phyloP scores from a whole-genome alignment of 768 basidiomycete species.

The Rhizopogon vesiculosus region DNA sequence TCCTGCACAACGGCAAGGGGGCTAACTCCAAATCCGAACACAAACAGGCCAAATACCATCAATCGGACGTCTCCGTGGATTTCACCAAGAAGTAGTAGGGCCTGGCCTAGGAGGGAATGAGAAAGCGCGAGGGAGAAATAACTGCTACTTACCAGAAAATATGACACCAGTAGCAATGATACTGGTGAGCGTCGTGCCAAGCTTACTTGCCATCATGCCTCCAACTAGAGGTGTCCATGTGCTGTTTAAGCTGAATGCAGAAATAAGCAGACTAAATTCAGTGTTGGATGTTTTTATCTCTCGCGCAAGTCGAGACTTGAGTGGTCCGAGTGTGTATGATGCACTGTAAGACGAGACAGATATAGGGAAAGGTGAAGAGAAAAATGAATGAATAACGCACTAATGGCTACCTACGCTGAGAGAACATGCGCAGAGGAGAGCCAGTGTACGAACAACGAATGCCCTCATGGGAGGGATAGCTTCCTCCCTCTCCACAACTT shows the following conservation, averaged over 20 bases:
- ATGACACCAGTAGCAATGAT: conserved; percentile 75
- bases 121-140: neutral
- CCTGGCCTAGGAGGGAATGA: conserved; percentile 43
- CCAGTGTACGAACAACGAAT: conserved; percentile 50
- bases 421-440: conserved; percentile 67
- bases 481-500: neutral
- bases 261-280: conserved; percentile 73
- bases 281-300: conserved; percentile 75
- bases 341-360: conserved; percentile 37
- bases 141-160: conserved; percentile 41
- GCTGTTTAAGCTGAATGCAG: conserved; percentile 71
- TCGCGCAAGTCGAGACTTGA: conserved; percentile 64
- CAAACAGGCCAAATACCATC: conserved; percentile 73
- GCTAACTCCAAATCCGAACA: conserved; percentile 76
- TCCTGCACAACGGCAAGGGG: conserved; percentile 83
- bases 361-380: neutral
- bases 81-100: conserved; percentile 64
- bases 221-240: conserved; percentile 78
- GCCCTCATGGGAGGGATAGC: conserved; percentile 27
- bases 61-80: conserved; percentile 52
- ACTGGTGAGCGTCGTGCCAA: conserved; percentile 69
- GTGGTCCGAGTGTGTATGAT: conserved; percentile 69
- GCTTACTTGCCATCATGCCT: conserved; percentile 61
- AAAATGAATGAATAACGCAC: conserved; percentile 32
- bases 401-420: conserved; percentile 77